Evolutionary conservation across 2,329 filamentous ascomycete genomes (phyloP).

Genomic region (Microsporum canis): DNA sequence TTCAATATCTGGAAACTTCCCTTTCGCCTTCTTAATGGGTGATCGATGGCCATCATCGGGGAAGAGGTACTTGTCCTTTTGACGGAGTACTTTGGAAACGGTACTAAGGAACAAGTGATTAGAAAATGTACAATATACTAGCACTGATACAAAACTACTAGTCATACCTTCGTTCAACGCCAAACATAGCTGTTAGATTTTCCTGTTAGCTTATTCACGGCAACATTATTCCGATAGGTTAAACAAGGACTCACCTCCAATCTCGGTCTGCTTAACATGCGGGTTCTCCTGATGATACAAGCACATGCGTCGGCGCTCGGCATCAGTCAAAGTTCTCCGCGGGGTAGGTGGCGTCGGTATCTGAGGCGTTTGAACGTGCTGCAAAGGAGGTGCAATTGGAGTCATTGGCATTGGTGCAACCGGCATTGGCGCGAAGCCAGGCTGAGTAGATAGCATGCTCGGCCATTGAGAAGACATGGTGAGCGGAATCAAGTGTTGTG

Average conservation of each 20-base stretch:
- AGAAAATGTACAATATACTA: constrained; percentile 10
- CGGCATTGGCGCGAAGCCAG: constrained; percentile 52
- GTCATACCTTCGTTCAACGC: constrained; percentile 86
- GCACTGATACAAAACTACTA: not conserved
- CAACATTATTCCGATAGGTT: not conserved
- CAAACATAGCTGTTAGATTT: constrained; percentile 58
- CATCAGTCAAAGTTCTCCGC: constrained; percentile 78
- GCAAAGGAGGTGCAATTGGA: constrained; percentile 38
- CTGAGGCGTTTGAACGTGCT: constrained; percentile 39
- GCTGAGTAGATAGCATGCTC: constrained; percentile 66
- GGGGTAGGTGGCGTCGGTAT: constrained; percentile 44
- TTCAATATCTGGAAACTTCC: constrained; percentile 83
- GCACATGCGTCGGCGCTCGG: constrained; percentile 86
- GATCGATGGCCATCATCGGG: constrained; percentile 68
- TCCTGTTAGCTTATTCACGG: constrained; percentile 5
- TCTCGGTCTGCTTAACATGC: constrained; percentile 86
- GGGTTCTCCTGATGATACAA: constrained; percentile 85
- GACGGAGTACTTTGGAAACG: constrained; percentile 91
- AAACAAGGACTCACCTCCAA: constrained; percentile 51
- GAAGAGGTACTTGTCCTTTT: constrained; percentile 88
- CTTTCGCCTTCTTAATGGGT: constrained; percentile 70
- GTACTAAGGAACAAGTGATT: constrained; percentile 49
- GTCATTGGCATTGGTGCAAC: constrained; percentile 44
- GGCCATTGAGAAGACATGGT: constrained; percentile 69
- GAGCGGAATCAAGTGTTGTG: constrained; percentile 54